phyloP scores from a whole-genome alignment of 2,329 filamentous ascomycete species.

The Colletotrichum chrysophilum region DNA sequence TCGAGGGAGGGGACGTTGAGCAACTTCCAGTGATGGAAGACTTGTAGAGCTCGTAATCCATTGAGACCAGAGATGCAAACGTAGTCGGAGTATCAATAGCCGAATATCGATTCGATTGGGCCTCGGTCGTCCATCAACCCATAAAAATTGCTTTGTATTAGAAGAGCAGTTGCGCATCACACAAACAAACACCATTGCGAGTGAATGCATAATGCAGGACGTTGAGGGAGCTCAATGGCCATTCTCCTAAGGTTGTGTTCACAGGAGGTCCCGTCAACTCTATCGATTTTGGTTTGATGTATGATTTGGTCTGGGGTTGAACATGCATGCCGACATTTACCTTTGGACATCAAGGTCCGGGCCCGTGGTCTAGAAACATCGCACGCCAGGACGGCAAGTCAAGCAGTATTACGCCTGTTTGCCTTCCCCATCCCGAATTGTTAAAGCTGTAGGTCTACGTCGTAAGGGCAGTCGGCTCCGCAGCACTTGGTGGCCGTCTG shows the following conservation, averaged over 20 bases:
- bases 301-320: neutral
- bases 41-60: neutral
- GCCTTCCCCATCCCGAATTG: neutral
- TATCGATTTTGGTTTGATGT: neutral
- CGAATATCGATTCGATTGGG: neutral
- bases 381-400: neutral
- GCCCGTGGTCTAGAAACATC: neutral
- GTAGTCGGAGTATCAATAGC: neutral
- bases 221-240: neutral
- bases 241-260: neutral
- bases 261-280: neutral
- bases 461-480: neutral
- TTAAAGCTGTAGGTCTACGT: neutral
- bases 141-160: neutral
- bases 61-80: neutral
- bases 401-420: neutral
- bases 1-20: slow-evolving; percentile 13
- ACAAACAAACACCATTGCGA: neutral
- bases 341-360: neutral
- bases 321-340: neutral
- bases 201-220: neutral
- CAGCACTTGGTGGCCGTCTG: neutral
- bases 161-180: neutral
- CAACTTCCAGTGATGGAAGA: neutral
- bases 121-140: neutral